A percentile compares a stretch with the other conserved stretches of the same genome.
phyloP scores from a whole-genome alignment of 129 eudicot species.

The Kitagawia praeruptora region DNA sequence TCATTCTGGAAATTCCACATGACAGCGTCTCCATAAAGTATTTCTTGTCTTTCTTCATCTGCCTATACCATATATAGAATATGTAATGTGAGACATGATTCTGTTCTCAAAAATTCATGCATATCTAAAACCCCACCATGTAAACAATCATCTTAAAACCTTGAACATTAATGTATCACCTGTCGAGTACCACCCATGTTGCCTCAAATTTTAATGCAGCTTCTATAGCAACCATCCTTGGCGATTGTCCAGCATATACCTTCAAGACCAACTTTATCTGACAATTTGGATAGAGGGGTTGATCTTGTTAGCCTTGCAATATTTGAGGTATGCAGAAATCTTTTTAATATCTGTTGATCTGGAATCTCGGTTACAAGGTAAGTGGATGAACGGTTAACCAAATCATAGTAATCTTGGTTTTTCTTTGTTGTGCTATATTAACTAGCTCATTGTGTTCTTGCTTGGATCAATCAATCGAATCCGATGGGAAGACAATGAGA shows the following conservation, averaged over 20 bases:
- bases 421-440: too few relatives aligned
- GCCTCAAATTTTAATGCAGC: conserved; percentile 28
- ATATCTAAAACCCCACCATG: too few relatives aligned
- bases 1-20: conserved; percentile 58
- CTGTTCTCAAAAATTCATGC: background rate
- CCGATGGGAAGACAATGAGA: too few relatives aligned
- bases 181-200: conserved; percentile 55
- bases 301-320: background rate
- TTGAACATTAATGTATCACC: conserved; percentile 17
- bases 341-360: background rate
- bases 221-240: conserved; percentile 28
- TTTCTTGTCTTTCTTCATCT: conserved; percentile 67
- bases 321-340: background rate
- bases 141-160: background rate
- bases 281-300: background rate
- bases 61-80: conserved; percentile 29
- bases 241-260: conserved; percentile 35
- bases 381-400: background rate
- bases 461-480: too few relatives aligned
- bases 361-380: background rate
- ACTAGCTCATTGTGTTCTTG: too few relatives aligned
- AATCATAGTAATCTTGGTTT: background rate
- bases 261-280: conserved; percentile 33
- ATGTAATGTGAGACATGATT: background rate
- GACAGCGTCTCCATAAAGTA: conserved; percentile 58